phyloP scores from a whole-genome alignment of 768 basidiomycete genomes.

The Podaxis sp. region DNA sequence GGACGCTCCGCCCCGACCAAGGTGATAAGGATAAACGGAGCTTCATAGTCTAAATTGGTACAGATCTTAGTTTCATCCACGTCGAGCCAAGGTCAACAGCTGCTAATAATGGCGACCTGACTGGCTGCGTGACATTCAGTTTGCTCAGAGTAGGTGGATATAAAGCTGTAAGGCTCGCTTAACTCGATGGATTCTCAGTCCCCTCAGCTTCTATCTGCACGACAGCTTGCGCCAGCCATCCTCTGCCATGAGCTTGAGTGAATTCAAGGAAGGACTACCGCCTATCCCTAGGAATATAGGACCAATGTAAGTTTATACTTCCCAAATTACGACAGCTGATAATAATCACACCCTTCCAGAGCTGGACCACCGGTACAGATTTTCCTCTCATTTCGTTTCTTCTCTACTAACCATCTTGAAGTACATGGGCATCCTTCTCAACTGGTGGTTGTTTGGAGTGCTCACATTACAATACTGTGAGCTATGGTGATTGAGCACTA shows the following conservation, averaged over 20 bases:
- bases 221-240: background rate
- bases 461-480: slow-evolving; percentile 10
- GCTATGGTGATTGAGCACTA: background rate
- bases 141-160: background rate
- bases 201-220: background rate
- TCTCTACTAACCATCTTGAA: background rate
- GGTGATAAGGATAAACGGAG: background rate
- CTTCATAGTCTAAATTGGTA: background rate
- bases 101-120: background rate
- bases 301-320: background rate
- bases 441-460: slow-evolving; percentile 12
- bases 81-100: background rate
- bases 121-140: background rate
- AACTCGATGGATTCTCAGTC: background rate
- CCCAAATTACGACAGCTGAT: background rate
- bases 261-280: background rate
- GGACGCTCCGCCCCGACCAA: background rate
- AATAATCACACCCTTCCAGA: background rate
- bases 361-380: slow-evolving; percentile 5
- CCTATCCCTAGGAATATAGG: slow-evolving; percentile 4
- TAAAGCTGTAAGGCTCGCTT: background rate
- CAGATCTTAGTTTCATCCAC: background rate
- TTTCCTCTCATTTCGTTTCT: too few species aligned
- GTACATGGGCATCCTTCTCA: slow-evolving; percentile 10
- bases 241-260: background rate